These are phyloP conservation scores for Erodium moschatum DNA, from an alignment of 441 rosid species.

Conservation along the genomic window DNA sequence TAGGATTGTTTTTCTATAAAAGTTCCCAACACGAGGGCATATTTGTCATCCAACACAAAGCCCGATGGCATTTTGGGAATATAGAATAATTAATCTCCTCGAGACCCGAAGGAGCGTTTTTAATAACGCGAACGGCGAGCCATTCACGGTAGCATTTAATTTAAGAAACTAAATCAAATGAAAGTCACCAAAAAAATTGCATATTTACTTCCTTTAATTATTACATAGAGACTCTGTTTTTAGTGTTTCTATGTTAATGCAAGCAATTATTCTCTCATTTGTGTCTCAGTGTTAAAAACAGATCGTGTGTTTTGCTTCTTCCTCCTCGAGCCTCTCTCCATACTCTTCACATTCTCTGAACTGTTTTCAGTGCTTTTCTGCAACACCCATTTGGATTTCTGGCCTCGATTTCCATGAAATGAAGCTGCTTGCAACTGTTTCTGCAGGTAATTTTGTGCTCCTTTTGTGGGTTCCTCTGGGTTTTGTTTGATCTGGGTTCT, in stretches of 20 bases:
- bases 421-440: neutral
- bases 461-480: neutral
- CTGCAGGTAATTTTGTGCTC: conserved; percentile 7
- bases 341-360: too few relatives aligned
- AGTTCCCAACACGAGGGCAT: neutral
- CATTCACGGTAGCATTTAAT: neutral
- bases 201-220: conserved; percentile 11
- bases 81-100: neutral
- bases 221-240: neutral
- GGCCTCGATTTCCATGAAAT: neutral
- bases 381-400: too few relatives aligned
- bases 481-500: neutral
- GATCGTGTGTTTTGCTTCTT: neutral
- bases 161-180: conserved; percentile 5
- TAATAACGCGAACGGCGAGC: conserved; percentile 19
- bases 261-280: neutral
- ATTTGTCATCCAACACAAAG: conserved; percentile 6
- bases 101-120: conserved; percentile 14
- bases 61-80: conserved; percentile 14
- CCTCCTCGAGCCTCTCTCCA: too few relatives aligned
- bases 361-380: neutral
- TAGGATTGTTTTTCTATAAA: too few relatives aligned
- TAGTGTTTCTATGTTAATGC: neutral
- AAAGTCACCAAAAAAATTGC: neutral
- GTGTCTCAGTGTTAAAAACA: neutral